Percentiles rank a stretch among this genome's conserved stretches.
Conservation (phyloP, 371 early-diverging fungal species). For the Phascolomyces articulosus region DNA sequence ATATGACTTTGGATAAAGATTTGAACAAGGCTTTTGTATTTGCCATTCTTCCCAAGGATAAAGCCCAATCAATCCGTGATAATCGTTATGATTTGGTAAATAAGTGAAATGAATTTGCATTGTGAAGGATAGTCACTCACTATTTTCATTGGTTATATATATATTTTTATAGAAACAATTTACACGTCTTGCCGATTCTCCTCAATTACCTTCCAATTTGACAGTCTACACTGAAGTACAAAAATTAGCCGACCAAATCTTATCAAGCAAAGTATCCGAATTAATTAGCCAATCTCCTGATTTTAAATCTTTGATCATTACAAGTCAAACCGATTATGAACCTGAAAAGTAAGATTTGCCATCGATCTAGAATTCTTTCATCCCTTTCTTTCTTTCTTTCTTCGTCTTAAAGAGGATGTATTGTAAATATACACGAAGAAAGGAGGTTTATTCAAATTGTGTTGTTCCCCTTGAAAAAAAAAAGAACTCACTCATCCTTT, state of each 20-base stretch:
- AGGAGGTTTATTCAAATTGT: too few species aligned
- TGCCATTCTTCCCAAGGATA: conserved; percentile 61
- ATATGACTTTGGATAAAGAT: conserved; percentile 45
- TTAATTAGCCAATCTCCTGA: conserved; percentile 39
- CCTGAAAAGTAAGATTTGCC: conserved; percentile 39
- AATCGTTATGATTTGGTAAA: conserved; percentile 70
- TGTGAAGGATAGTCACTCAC: too few species aligned
- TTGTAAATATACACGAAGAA: too few species aligned
- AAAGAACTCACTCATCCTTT: not conserved
- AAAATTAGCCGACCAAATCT: conserved; percentile 43
- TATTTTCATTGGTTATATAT: not conserved
- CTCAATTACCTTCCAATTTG: conserved; percentile 25
- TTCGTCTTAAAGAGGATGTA: too few species aligned
- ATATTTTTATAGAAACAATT: conserved; percentile 22
- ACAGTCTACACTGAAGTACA: conserved; percentile 43
- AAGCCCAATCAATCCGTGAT: conserved; percentile 51
- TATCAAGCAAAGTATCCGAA: conserved; percentile 35
- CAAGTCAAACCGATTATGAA: conserved; percentile 54
- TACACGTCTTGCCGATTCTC: conserved; percentile 20
- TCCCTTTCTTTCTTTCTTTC: too few species aligned
- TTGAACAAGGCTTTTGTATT: conserved; percentile 63
- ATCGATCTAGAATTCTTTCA: too few species aligned
- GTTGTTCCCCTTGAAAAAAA: not conserved
- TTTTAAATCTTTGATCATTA: conserved; percentile 42
- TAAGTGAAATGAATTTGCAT: not conserved